Base-by-base conservation (phyloP, 2,329 filamentous ascomycete genomes). In the Botryotinia globosa region DNA sequence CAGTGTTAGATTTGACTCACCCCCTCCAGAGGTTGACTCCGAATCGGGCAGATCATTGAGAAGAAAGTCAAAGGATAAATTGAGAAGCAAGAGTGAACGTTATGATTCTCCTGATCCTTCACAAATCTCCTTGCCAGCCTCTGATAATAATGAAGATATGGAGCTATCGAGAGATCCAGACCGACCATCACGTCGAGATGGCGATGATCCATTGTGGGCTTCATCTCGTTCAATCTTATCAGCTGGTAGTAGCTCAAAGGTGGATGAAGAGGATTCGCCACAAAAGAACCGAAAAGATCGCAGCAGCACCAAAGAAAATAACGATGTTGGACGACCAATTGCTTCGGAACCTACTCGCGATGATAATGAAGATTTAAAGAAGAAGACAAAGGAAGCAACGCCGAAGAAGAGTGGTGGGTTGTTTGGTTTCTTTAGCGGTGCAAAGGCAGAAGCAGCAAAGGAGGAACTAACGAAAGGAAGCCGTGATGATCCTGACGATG, bases 151-250 rank as follows among this genome's bases (percentile, higher is more conserved):
- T 58, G 77, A 79, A 73, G 76, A 79, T n/a, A 83, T 80, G 72
- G 84, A 81, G 73, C 77, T 32, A 6, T 44, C 75, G 74, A 79
- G 56, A 74, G 79, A 68, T 77, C 81, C 73, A 78, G 80, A 68
- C 76, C 81, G 70, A 71, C 82, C 80, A 71, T 81, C 76, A 74
- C 65, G 48, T 25, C 65, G 65, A 12, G 81, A 77, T 80, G 82
- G 73, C 80, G 82, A 66, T 81, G 84, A 86, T 72, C 83, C 83
- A n/a, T 73, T 78, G 63, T 77, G 76, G 59, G 77, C 72, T 42
- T 85, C 86, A 58, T 82, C 84, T 32, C 83, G 82, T 74, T 88
- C 86, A 45, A 82, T 86, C 20, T 83, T 85, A 8, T 87, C 87
- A 9, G 65, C 87, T 8, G 65, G 9, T 42, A 58, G 65, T 51